phyloP scores from a whole-genome alignment of 371 early-diverging fungal species.

The Actinomortierella ambigua region DNA sequence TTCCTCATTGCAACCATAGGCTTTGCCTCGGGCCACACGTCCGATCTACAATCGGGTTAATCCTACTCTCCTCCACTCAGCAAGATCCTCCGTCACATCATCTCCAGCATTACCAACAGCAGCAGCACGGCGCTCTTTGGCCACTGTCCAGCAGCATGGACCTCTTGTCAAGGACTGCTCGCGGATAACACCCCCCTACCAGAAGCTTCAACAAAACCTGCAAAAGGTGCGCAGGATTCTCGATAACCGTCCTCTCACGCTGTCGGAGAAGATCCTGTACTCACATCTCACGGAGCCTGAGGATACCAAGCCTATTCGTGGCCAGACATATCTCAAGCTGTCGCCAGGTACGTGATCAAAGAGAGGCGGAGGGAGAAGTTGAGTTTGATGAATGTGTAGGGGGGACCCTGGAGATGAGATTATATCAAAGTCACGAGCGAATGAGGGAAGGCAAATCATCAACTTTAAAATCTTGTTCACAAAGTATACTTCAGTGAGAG shows the following conservation, averaged over 20 bases:
- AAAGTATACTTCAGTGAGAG: neutral
- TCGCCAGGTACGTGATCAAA: conserved; percentile 59
- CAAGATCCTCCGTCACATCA: too few relatives aligned
- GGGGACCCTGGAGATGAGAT: neutral
- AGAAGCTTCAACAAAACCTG: conserved; percentile 58
- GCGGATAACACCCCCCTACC: conserved; percentile 65
- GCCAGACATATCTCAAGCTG: conserved; percentile 72
- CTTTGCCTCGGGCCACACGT: too few relatives aligned
- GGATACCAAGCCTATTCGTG: conserved; percentile 67
- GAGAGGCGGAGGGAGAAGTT: neutral
- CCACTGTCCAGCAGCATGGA: neutral
- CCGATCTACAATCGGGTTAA: too few relatives aligned
- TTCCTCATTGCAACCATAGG: too few relatives aligned
- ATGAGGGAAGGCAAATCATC: too few relatives aligned
- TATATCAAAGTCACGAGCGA: neutral
- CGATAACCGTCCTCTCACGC: conserved; percentile 73
- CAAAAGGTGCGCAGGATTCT: conserved; percentile 59
- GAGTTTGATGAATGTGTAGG: neutral
- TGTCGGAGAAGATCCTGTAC: conserved; percentile 95
- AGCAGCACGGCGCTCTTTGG: too few relatives aligned
- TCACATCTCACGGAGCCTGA: conserved; percentile 88
- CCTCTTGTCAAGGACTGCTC: conserved; percentile 54
- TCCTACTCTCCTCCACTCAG: too few relatives aligned
- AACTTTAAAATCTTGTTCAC: too few relatives aligned
- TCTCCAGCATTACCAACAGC: too few relatives aligned